Evolutionary conservation across 345 rosid genomes (phyloP).

Genomic region (Erodium maritimum): DNA sequence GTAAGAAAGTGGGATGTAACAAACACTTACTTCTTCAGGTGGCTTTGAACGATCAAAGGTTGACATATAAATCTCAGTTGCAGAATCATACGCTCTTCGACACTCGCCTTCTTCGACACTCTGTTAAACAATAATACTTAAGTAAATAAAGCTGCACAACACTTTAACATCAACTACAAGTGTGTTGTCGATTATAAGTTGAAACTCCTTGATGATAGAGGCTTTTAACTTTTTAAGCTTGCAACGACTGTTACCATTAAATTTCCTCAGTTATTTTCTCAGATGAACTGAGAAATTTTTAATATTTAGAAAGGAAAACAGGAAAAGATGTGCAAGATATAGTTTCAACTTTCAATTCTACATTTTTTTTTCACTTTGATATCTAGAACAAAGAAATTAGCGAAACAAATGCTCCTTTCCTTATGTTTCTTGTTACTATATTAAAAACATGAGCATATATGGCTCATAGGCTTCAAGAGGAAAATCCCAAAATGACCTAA

Average conservation of each 20-base stretch:
- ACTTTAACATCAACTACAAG: neutral
- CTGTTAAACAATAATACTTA: slow-evolving; percentile 24
- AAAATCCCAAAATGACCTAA: neutral
- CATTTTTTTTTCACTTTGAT: neutral
- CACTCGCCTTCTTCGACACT: slow-evolving; percentile 99
- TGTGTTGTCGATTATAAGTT: neutral
- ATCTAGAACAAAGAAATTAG: neutral
- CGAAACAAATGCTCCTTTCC: neutral
- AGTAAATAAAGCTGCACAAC: neutral
- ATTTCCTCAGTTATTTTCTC: neutral
- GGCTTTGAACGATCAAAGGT: slow-evolving; percentile 61
- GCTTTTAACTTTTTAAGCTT: neutral
- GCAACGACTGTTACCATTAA: neutral
- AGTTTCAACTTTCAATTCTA: neutral
- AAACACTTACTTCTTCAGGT: slow-evolving; percentile 67
- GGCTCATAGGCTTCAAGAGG: neutral
- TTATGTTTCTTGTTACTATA: neutral
- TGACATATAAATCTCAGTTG: slow-evolving; percentile 55
- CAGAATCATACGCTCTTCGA: slow-evolving; percentile 79
- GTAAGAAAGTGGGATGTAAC: slow-evolving; percentile 6
- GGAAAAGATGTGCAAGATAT: neutral
- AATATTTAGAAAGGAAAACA: neutral
- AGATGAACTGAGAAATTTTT: neutral
- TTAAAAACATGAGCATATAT: neutral
- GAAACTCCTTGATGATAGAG: neutral